Base-by-base conservation (phyloP, 2,329 filamentous ascomycete genomes). In the Penicillium griseofulvum region DNA sequence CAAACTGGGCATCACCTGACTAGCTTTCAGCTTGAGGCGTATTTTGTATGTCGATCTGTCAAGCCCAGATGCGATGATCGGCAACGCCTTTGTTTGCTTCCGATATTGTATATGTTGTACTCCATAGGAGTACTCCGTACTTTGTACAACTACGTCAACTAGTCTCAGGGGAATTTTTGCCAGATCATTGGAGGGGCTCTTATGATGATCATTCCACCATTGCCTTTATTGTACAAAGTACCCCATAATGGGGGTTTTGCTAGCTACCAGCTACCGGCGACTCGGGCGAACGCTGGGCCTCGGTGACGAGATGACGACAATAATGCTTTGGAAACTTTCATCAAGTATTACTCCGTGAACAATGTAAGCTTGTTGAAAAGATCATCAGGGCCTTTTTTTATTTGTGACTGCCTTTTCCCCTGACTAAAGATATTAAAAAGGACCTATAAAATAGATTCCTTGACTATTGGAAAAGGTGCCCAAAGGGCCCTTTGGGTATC, bases 1-100 rank as follows among this genome's bases (percentile, higher is more conserved):
- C 47, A 55, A 55, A 39, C 2, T 17, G 31, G 52, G 14, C 9
- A 55, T 54, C 41, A 44, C 39, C 33, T 50, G 52, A 51, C 28
- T 12, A 29, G 9, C 34, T 37, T 51, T 44, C 47, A 55, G 41
- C 47, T 54, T 16, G 28, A 31, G 38, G 46, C 17, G 48, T 16
- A n/a, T n/a, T n/a, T n/a, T n/a, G n/a, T 14, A n/a, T 28, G 43
- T 37, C 28, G 52, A 51, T 55, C 52, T 9, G 33, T 50, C 33
- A 22, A 54, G 41, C 33, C 52, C 26, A 54, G 52, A 41, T n/a
- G 34, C 26, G 19, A 26, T 44, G 52, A 54, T 54, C 52, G 34
- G 28, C 46, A 36, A 38, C 33, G 26, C 29, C 33, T 39, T 39
- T 39, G 39, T 37, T 50, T 50, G 33, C 12, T 39, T 44, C 16